Conservation (phyloP, 225 moss, liverwort and hornwort species). For the Antitrichia curtipendula region DNA sequence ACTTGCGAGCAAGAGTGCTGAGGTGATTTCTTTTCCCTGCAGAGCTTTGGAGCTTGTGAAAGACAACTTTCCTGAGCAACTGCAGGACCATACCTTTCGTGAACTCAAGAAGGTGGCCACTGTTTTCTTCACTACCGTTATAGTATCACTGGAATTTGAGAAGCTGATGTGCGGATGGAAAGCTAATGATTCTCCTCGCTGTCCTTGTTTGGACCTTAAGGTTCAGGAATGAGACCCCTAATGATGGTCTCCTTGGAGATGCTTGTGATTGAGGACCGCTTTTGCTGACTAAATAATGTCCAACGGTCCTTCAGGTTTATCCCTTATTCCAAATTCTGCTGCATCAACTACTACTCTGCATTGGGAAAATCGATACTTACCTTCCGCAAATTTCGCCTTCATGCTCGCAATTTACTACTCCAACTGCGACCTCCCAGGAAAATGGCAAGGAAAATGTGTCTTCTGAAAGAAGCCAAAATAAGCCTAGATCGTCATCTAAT, state of each 20-base stretch:
- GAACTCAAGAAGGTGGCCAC: slow-evolving; percentile 63
- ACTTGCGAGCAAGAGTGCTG: neutral
- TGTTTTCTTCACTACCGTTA: neutral
- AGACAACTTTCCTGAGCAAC: slow-evolving; percentile 50
- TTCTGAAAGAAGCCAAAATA: slow-evolving; percentile 1
- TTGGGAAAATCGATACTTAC: slow-evolving; percentile 38
- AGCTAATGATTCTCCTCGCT: neutral
- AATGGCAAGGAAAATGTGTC: slow-evolving; percentile 2
- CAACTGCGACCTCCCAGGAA: neutral
- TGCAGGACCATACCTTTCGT: slow-evolving; percentile 69
- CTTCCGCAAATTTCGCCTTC: slow-evolving; percentile 37
- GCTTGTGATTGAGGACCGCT: neutral
- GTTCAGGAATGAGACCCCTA: neutral
- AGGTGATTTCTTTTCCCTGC: neutral
- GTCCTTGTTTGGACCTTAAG: neutral
- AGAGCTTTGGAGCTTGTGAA: slow-evolving; percentile 72
- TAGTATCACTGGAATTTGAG: neutral
- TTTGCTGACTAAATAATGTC: neutral
- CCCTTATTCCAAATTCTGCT: slow-evolving; percentile 56
- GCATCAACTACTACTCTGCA: slow-evolving; percentile 76
- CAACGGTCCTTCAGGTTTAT: slow-evolving; percentile 44
- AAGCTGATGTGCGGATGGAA: neutral
- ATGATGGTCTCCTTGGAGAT: neutral
- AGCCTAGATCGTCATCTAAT: neutral
- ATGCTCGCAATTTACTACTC: slow-evolving; percentile 21